Evolutionary conservation across 1,284 basidiomycete species (phyloP).

Genomic region (Jaminaea rosea): DNA sequence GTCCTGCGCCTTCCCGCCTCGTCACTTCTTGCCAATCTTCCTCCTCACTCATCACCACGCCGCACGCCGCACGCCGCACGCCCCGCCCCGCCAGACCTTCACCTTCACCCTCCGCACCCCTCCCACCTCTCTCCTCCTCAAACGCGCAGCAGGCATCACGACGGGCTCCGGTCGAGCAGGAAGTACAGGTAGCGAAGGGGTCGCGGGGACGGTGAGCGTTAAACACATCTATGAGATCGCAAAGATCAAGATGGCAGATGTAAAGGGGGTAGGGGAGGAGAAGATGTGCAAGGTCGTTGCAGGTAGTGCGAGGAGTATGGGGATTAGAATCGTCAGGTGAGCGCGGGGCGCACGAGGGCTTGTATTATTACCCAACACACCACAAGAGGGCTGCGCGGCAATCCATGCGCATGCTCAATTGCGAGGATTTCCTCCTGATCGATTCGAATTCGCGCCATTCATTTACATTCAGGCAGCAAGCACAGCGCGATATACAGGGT

Average conservation of each 20-base stretch:
- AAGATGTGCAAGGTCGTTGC: constrained; percentile 38
- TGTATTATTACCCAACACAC: no score
- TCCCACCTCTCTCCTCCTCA: constrained; percentile 77
- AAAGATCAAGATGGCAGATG: constrained; percentile 83
- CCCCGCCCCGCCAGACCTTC: neutral
- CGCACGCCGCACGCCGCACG: neutral
- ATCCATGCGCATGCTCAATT: no score
- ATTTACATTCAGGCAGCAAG: no score
- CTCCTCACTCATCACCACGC: neutral
- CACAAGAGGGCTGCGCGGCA: no score
- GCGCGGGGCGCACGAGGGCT: no score
- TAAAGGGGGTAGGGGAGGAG: constrained; percentile 31
- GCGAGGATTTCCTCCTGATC: no score
- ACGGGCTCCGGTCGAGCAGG: constrained; percentile 63
- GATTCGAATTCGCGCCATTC: no score
- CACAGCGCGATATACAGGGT: no score
- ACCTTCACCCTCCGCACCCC: constrained; percentile 55
- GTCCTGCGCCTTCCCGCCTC: constrained; percentile 2
- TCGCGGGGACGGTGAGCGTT: constrained; percentile 67
- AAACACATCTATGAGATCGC: constrained; percentile 99
- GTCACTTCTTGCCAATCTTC: neutral
- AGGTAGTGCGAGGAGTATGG: constrained; percentile 31
- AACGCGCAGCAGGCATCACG: constrained; percentile 80
- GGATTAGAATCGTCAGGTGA: constrained; percentile 25
- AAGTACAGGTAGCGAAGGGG: constrained; percentile 56